These are phyloP conservation scores for Flaveria trinervia DNA, from an alignment of 129 eudicot species.

Conservation along the genomic window DNA sequence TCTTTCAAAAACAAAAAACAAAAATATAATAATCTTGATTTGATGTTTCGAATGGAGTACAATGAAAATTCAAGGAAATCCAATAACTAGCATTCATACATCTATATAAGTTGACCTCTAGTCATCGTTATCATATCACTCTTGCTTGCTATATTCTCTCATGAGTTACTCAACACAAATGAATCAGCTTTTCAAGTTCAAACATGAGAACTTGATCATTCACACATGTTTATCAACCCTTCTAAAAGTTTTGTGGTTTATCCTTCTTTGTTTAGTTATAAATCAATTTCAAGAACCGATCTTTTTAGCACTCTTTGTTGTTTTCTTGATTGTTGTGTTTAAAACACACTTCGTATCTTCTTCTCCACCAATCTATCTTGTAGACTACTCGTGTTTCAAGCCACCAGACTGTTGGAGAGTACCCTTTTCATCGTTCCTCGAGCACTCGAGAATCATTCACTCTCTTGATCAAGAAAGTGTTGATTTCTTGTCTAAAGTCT, in stretches of 20 bases:
- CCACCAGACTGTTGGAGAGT: constrained; percentile 72
- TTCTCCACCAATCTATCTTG: constrained; percentile 48
- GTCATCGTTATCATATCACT: not conserved
- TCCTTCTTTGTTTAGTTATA: constrained; percentile 31
- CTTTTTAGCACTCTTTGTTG: constrained; percentile 29
- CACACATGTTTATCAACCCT: not conserved
- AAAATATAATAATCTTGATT: too few species aligned
- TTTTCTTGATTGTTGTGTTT: constrained; percentile 9
- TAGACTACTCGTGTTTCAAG: constrained; percentile 67
- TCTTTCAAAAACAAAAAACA: too few species aligned
- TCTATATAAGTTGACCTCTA: not conserved
- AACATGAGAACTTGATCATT: not conserved
- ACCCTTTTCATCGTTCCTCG: constrained; percentile 57
- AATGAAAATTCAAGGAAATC: too few species aligned
- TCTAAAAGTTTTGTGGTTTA: constrained; percentile 19
- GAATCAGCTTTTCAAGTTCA: constrained; percentile 18
- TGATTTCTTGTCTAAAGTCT: constrained; percentile 53
- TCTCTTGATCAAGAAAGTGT: constrained; percentile 44
- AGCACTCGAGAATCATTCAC: constrained; percentile 48
- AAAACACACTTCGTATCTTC: constrained; percentile 25
- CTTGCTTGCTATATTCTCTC: not conserved
- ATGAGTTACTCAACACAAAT: constrained; percentile 1
- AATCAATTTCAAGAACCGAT: constrained; percentile 26
- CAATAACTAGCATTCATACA: not conserved
- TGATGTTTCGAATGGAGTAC: too few species aligned